Conservation (phyloP, 2,329 filamentous ascomycete species). For the Colletotrichum spinosum region DNA sequence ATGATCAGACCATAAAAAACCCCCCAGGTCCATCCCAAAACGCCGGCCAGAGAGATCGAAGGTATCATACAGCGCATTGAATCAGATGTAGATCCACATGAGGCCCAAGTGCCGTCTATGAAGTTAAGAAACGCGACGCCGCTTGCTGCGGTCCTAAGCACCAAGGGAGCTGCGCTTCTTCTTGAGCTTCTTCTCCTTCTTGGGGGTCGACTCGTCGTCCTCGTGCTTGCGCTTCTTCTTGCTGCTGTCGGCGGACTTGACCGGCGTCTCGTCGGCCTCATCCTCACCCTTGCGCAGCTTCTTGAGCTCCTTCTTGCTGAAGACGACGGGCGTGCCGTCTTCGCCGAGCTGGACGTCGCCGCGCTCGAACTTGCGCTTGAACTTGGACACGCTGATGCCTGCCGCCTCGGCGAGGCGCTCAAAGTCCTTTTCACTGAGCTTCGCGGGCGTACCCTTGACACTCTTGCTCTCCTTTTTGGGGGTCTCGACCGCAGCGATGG, state of each 20-base stretch:
- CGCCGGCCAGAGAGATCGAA: constrained; percentile 39
- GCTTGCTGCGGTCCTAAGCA: constrained; percentile 34
- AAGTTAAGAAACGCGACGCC: constrained; percentile 35
- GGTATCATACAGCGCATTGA: constrained; percentile 41
- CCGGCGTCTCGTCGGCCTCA: constrained; percentile 57
- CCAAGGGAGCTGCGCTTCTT: constrained; percentile 51
- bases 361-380: constrained; percentile 81
- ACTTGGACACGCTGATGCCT: constrained; percentile 79
- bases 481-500: constrained; percentile 43
- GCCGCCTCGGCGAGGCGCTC: constrained; percentile 72
- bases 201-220: constrained; percentile 72
- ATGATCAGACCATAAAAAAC: constrained; percentile 38
- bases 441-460: constrained; percentile 41
- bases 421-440: constrained; percentile 67
- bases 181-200: constrained; percentile 70
- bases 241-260: constrained; percentile 52
- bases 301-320: constrained; percentile 83
- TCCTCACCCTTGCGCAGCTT: constrained; percentile 74
- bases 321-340: constrained; percentile 73
- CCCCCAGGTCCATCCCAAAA: constrained; percentile 38
- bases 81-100: constrained; percentile 38
- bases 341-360: constrained; percentile 77
- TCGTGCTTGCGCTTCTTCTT: constrained; percentile 81
- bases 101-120: constrained; percentile 39
- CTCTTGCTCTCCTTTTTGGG: constrained; percentile 47